Conservation (phyloP, 2,329 filamentous ascomycete genomes). For the Ophiostoma quercus region DNA sequence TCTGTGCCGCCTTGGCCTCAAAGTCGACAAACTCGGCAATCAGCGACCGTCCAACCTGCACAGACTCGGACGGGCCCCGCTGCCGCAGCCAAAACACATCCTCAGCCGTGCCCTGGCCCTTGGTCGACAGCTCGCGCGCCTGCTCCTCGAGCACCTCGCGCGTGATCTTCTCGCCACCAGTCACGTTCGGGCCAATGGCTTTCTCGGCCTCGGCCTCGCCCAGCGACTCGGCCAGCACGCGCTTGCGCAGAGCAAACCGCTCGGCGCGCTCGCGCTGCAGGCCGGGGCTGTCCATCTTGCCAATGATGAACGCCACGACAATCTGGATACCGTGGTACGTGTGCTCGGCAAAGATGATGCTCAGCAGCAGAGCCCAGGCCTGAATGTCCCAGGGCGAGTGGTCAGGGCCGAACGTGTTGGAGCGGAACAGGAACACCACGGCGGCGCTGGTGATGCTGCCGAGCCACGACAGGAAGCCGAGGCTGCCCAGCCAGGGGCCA, state of each 20-base stretch:
- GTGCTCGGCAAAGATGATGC: conserved; percentile 83
- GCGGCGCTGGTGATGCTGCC: conserved; percentile 83
- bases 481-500: conserved; percentile 80
- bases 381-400: conserved; percentile 66
- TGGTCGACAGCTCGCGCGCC: conserved; percentile 47
- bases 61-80: conserved; percentile 52
- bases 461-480: conserved; percentile 89
- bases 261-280: conserved; percentile 80
- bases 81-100: conserved; percentile 59
- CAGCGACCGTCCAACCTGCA: conserved; percentile 50
- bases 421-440: conserved; percentile 82
- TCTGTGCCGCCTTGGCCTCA: background rate
- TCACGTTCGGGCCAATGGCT: conserved; percentile 39
- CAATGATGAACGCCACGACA: conserved; percentile 65
- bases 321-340: conserved; percentile 75
- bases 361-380: conserved; percentile 73
- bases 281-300: conserved; percentile 78
- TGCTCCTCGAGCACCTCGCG: conserved; percentile 60
- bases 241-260: conserved; percentile 73
- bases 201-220: conserved; percentile 51
- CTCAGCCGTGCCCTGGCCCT: conserved; percentile 46
- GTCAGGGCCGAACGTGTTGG: conserved; percentile 58
- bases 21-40: conserved; percentile 41
- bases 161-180: conserved; percentile 46
- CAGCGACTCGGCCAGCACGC: conserved; percentile 68